These are phyloP conservation scores for Sporothrix mexicana DNA, from an alignment of 2,329 filamentous ascomycete species.

Conservation along the genomic window DNA sequence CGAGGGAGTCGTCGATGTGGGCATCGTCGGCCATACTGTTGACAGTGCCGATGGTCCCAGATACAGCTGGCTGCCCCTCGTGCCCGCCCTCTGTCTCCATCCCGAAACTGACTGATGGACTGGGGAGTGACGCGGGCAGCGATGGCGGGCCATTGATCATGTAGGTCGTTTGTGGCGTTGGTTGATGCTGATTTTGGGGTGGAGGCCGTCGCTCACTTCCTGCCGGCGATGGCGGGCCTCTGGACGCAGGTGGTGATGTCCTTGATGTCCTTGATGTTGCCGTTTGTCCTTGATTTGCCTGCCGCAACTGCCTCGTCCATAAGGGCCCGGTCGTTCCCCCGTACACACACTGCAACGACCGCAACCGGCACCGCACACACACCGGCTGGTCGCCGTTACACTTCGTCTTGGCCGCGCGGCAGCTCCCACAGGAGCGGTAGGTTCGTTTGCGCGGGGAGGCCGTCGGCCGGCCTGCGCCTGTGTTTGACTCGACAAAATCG, in stretches of 20 bases:
- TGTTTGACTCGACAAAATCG: neutral
- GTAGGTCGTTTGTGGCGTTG: neutral
- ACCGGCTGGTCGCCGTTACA: conserved; percentile 32
- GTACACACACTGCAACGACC: conserved; percentile 27
- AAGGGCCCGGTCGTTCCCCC: neutral
- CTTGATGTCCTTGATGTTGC: neutral
- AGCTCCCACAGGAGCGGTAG: conserved; percentile 27
- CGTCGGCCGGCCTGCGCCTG: neutral
- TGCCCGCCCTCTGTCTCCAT: neutral
- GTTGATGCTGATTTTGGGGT: neutral
- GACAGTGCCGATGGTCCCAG: neutral
- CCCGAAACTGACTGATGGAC: neutral
- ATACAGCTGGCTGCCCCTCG: neutral
- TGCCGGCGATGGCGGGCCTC: conserved; percentile 4
- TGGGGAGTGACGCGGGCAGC: neutral
- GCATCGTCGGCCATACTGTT: neutral
- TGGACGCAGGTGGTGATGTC: neutral
- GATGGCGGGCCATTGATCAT: conserved; percentile 1
- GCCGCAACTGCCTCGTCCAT: conserved; percentile 18
- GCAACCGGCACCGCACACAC: conserved; percentile 29
- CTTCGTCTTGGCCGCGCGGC: conserved; percentile 32
- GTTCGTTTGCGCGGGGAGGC: conserved; percentile 2
- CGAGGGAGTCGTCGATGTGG: neutral
- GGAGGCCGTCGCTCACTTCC: neutral
- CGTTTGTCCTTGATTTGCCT: neutral